Percentiles rank a stretch among this genome's conserved stretches.
phyloP scores from a whole-genome alignment of 192 early-diverging fungal genomes.

The Entrophospora sp. region DNA sequence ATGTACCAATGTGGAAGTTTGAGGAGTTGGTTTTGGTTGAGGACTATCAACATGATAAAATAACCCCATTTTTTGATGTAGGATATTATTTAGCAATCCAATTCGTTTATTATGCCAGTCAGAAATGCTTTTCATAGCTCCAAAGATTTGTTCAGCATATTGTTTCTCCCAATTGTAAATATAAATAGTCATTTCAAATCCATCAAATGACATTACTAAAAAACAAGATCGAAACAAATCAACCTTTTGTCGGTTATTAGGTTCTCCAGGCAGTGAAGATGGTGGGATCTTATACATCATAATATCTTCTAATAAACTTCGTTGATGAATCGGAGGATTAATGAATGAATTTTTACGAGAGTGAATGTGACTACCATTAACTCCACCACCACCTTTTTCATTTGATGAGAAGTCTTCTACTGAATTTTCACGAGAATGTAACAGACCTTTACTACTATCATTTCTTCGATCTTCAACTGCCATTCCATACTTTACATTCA shows the following conservation, averaged over 20 bases:
- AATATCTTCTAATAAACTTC: slow-evolving; percentile 30
- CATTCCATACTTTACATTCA: slow-evolving; percentile 24
- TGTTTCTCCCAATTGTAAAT: slow-evolving; percentile 45
- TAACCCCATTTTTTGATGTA: slow-evolving; percentile 54
- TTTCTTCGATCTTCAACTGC: slow-evolving; percentile 27
- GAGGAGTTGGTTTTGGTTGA: slow-evolving; percentile 19
- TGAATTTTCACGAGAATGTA: slow-evolving; percentile 29
- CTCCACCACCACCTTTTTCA: background rate
- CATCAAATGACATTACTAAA: slow-evolving; percentile 38
- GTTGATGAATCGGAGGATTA: slow-evolving; percentile 24
- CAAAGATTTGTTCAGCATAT: slow-evolving; percentile 39
- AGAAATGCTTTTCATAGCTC: slow-evolving; percentile 28
- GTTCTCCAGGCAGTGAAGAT: slow-evolving; percentile 12
- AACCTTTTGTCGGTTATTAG: slow-evolving; percentile 20
- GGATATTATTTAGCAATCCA: slow-evolving; percentile 38
- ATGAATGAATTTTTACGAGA: slow-evolving; percentile 40
- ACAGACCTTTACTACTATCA: slow-evolving; percentile 37
- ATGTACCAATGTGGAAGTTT: background rate
- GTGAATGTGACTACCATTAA: too few species aligned
- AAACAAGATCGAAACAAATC: slow-evolving; percentile 32
- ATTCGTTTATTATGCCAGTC: slow-evolving; percentile 42
- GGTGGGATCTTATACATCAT: slow-evolving; percentile 32
- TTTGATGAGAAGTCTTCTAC: slow-evolving; percentile 23
- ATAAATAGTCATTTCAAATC: slow-evolving; percentile 31
- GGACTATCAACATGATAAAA: slow-evolving; percentile 42